Evolutionary conservation across 805 yeast genomes (phyloP), one percentile per base, ranked within the genome.

Genomic region (Monosporozyma unispora): DNA sequence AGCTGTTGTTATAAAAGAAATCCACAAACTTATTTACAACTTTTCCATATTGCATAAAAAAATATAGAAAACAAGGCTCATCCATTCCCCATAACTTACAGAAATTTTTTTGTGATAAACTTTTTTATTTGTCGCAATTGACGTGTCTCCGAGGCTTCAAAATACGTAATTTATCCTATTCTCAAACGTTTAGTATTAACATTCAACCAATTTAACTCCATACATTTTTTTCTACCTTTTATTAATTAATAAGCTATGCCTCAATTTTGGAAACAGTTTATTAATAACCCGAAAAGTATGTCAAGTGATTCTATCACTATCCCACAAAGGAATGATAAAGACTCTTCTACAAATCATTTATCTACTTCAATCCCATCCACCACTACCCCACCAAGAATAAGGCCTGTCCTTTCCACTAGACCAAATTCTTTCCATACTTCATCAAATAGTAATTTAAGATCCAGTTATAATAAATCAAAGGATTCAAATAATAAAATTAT

Each of bases 231-330:
- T 25, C 27, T 5, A 25, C 27, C 27, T 25, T 25, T 25, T 25
- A 25, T 25, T 25, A 25, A 8, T 16, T 16, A 3, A 18, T 16
- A 8, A 16, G 18, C 22, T 16, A 52, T 61, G 42, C 57, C 60
- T 9, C 57, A 52, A 39, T 60, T 63, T 52, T 64, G 69, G 69
- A 62, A 60, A 47, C 60, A 58, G 44, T 55, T 63, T 43, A 54
- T 60, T 18, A 62, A 56, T 48, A 64, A 61, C 44, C 68, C 67
- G 6, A 65, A 64, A 52, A 60, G 67, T 47, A 54, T 62, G 51
- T 65, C 69, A 8, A 54, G 62, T 8, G 68, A 62, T 28, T 62
- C 68, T 7, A 48, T 63, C 23, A 40, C 48, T 4, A 29, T 48
- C 3, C 45, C 45, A 5, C 39, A 16, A 18, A 16, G 39, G 8